Conservation (phyloP, 169 alveolate genomes). For the Cryptosporidium bovis region DNA sequence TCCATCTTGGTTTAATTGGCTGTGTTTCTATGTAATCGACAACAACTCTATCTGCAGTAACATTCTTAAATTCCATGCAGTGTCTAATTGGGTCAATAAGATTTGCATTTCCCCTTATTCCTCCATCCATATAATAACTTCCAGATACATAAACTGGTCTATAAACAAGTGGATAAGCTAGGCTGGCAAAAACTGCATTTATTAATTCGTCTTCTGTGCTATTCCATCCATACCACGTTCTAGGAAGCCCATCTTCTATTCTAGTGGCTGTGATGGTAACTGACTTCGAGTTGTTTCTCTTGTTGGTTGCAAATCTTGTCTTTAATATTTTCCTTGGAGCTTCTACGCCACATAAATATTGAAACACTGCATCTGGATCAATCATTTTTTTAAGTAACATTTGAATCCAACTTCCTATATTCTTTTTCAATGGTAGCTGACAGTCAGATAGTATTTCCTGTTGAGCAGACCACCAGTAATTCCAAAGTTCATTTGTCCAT, state of each 20-base stretch:
- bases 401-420: slow-evolving; percentile 64
- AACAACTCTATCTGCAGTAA: slow-evolving; percentile 57
- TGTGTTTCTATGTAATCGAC: slow-evolving; percentile 72
- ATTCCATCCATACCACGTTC: slow-evolving; percentile 75
- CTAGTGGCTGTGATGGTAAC: slow-evolving; percentile 67
- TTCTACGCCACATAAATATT: slow-evolving; percentile 44
- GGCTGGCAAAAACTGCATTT: slow-evolving; percentile 72
- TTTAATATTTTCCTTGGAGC: slow-evolving; percentile 57
- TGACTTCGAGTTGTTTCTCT: slow-evolving; percentile 20
- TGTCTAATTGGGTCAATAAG: slow-evolving; percentile 63
- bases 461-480: slow-evolving; percentile 71
- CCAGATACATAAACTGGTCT: slow-evolving; percentile 56
- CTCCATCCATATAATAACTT: slow-evolving; percentile 72
- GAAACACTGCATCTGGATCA: slow-evolving; percentile 74
- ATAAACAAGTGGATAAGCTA: slow-evolving; percentile 71
- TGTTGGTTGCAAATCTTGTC: slow-evolving; percentile 15
- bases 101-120: slow-evolving; percentile 72
- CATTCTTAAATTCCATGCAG: slow-evolving; percentile 70
- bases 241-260: slow-evolving; percentile 65
- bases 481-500: slow-evolving; percentile 69
- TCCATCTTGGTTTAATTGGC: slow-evolving; percentile 53
- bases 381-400: slow-evolving; percentile 66
- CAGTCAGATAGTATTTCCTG: slow-evolving; percentile 64
- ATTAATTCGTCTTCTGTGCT: slow-evolving; percentile 61
- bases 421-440: slow-evolving; percentile 54